Percentiles rank a stretch among this genome's conserved stretches.
Conservation (phyloP, 2,329 filamentous ascomycete species). For the Pseudogymnoascus sp. region DNA sequence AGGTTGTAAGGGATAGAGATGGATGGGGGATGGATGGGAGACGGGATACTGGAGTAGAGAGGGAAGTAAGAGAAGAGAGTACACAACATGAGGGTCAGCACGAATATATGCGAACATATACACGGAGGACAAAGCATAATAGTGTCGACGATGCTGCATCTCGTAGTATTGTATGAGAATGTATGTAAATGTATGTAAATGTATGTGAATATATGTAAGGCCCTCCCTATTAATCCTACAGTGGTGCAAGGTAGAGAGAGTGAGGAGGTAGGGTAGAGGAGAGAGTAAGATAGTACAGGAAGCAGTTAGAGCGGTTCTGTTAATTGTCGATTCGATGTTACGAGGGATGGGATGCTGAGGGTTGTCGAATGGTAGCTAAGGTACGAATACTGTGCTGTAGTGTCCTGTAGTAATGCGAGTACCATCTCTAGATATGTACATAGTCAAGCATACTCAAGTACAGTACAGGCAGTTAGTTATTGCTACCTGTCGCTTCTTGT, state of each 20-base stretch:
- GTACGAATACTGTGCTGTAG: background rate
- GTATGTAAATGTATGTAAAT: no score
- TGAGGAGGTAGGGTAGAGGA: background rate
- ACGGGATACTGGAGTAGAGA: background rate
- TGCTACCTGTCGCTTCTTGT: background rate
- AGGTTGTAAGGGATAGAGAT: background rate
- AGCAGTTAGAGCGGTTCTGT: background rate
- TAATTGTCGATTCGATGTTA: background rate
- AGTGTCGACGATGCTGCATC: background rate
- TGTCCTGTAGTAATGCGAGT: background rate
- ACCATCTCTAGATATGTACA: background rate
- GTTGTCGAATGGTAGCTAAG: background rate
- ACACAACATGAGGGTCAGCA: background rate
- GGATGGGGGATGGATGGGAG: background rate
- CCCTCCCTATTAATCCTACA: no score
- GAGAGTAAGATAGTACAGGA: background rate
- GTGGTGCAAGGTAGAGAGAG: no score
- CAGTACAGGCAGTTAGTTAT: background rate
- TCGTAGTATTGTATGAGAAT: background rate
- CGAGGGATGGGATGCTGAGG: background rate
- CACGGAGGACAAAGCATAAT: background rate
- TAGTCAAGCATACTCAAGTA: background rate
- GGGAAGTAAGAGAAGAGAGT: background rate
- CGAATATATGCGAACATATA: background rate
- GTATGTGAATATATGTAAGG: no score